Evolutionary conservation across 139 green algal species (phyloP).

Genomic region (Tetradesmus obliquus): DNA sequence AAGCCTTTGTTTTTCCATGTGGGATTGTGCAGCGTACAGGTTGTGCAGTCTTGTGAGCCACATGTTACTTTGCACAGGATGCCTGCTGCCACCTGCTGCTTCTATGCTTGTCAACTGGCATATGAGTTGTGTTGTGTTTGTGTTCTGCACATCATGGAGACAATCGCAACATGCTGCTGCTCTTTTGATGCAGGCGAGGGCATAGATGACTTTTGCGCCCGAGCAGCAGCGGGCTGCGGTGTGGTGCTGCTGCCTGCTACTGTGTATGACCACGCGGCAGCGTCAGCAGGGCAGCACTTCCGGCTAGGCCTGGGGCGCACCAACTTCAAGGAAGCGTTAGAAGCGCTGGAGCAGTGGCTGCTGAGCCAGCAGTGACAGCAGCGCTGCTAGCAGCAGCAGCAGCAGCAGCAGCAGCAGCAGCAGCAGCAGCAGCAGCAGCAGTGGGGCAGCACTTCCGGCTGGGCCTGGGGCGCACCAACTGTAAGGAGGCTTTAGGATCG

Average conservation of each 20-base stretch:
- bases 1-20: no score
- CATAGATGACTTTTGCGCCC: conserved; percentile 20
- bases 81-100: background rate
- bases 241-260: conserved; percentile 50
- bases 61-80: background rate
- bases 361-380: background rate
- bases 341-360: conserved; percentile 5
- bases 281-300: conserved; percentile 35
- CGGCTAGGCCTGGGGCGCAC: conserved; percentile 49
- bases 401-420: background rate
- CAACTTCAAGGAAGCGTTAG: conserved; percentile 28
- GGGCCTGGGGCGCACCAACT: conserved; percentile 46
- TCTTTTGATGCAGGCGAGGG: background rate
- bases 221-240: conserved; percentile 21
- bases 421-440: background rate
- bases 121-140: background rate
- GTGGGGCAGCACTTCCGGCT: conserved; percentile 36
- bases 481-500: background rate
- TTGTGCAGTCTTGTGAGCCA: background rate
- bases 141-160: background rate
- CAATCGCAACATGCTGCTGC: background rate
- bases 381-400: background rate
- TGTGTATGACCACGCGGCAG: conserved; percentile 46
- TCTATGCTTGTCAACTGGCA: background rate
- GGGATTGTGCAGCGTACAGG: no score